A percentile compares a stretch with the other conserved stretches of the same genome.
phyloP scores from a whole-genome alignment of 108 stramenopile species.

The Pelagomonas calceolata region DNA sequence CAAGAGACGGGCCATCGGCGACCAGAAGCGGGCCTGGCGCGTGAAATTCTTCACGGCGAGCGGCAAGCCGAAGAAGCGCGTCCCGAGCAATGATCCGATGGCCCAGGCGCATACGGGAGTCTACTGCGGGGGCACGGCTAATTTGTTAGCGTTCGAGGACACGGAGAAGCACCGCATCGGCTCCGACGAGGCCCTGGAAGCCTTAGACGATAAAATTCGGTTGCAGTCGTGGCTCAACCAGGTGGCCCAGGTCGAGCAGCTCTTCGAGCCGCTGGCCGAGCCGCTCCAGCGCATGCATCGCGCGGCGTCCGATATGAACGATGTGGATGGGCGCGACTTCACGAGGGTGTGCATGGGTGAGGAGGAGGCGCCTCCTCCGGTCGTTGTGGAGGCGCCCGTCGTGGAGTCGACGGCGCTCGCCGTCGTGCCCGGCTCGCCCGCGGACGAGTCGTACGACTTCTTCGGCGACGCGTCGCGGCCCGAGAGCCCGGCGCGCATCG shows the following conservation, averaged over 20 bases:
- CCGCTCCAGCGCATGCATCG: neutral
- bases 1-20: conserved; percentile 10
- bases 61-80: conserved; percentile 16
- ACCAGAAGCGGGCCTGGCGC: conserved; percentile 13
- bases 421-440: neutral
- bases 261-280: conserved; percentile 9
- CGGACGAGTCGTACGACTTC: conserved; percentile 4
- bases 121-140: conserved; percentile 3
- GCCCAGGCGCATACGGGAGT: neutral
- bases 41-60: conserved; percentile 11
- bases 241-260: conserved; percentile 18
- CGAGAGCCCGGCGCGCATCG: neutral
- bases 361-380: no score
- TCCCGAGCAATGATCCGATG: conserved; percentile 1
- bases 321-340: no score
- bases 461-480: neutral
- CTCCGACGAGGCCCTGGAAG: conserved; percentile 7
- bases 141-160: conserved; percentile 13
- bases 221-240: conserved; percentile 11
- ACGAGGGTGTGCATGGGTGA: no score
- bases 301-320: neutral
- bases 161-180: conserved; percentile 1
- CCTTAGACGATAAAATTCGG: conserved; percentile 5
- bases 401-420: no score
- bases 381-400: no score